Base-by-base conservation (phyloP, 148 eudicot genomes). In the Spergularia marina region DNA sequence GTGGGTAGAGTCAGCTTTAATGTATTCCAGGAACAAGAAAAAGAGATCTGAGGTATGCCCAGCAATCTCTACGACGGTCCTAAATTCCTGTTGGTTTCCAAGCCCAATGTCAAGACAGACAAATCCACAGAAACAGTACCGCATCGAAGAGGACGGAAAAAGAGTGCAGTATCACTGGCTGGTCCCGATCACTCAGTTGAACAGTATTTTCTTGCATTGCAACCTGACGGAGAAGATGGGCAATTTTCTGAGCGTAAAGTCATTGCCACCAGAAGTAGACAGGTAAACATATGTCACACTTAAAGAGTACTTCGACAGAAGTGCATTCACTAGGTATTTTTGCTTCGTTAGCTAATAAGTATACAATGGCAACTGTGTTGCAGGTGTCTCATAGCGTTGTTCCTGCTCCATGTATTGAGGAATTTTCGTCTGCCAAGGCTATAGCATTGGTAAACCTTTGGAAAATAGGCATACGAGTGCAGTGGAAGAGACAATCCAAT, bases 101-200 rank as follows among this genome's bases (percentile, higher is more conserved):
- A 70, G 68, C 80, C 67, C 78, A 71, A 69, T 91, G 92, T 14
- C 82, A 87, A 77, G 85, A 84, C 55, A 75, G 63, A 68, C 72
- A 82, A 83, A 81, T 76, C 69, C 82, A 87, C 75, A 70, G 88
- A 75, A 68, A 84, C 77, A 63, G 67, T 82, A 74, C 84, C 92
- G 16, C 87, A 87, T 39, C 88, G 97, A 58, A 86, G 98, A 73
- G 92, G 92, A 72, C 88, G 87, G 86, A 88, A 83, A 78, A 87
- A 73, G 69, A 83, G 78, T 66, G 30, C 82, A 68, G 76, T 53
- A 47, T 55, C 70, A 41, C 59, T 85, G 56, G 81, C 61, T 72
- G 79, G 58, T 78, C 72, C 81, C 77, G 76, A 76, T 64, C 76
- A 67, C 58, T 18, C 77, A 49, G 59, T 75, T 74, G 82, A 49